phyloP scores from a whole-genome alignment of 2,329 filamentous ascomycete genomes.

The Myriosclerotinia duriaeana region DNA sequence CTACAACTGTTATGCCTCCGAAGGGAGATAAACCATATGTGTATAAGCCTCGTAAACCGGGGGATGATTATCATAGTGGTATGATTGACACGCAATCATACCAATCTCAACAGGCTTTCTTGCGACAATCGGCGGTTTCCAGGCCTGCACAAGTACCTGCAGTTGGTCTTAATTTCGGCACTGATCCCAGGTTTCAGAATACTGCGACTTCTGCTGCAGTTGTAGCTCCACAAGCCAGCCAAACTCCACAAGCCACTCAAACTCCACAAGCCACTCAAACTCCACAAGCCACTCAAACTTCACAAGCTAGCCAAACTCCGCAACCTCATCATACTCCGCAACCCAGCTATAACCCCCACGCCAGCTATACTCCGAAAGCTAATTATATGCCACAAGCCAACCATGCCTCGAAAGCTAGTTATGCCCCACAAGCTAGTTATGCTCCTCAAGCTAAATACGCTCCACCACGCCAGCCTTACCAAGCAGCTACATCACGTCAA shows the following conservation, averaged over 20 bases:
- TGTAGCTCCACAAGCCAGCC: too few species aligned
- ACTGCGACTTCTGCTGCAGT: conserved; percentile 14
- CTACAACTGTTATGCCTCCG: conserved; percentile 29
- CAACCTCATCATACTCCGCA: too few species aligned
- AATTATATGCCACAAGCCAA: background rate
- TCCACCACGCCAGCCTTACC: conserved; percentile 20
- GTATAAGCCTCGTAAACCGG: conserved; percentile 49
- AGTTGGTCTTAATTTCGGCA: conserved; percentile 36
- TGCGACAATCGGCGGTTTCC: conserved; percentile 34
- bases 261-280: too few species aligned
- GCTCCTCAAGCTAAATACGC: conserved; percentile 17
- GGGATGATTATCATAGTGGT: conserved; percentile 32
- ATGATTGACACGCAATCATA: conserved; percentile 39
- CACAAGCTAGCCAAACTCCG: too few species aligned
- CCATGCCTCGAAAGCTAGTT: conserved; percentile 1
- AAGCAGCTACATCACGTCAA: conserved; percentile 11
- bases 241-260: too few species aligned
- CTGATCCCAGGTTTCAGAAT: conserved; percentile 36
- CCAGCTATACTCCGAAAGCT: background rate
- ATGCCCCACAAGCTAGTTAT: conserved; percentile 5
- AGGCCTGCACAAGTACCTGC: conserved; percentile 28
- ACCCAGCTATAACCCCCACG: background rate
- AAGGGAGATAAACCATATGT: conserved; percentile 52
- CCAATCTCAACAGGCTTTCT: conserved; percentile 39
- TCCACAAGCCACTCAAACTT: too few species aligned